A percentile compares a stretch with the other conserved stretches of the same genome.
Conservation (phyloP, 345 rosid species). For the Linum trigynum region DNA sequence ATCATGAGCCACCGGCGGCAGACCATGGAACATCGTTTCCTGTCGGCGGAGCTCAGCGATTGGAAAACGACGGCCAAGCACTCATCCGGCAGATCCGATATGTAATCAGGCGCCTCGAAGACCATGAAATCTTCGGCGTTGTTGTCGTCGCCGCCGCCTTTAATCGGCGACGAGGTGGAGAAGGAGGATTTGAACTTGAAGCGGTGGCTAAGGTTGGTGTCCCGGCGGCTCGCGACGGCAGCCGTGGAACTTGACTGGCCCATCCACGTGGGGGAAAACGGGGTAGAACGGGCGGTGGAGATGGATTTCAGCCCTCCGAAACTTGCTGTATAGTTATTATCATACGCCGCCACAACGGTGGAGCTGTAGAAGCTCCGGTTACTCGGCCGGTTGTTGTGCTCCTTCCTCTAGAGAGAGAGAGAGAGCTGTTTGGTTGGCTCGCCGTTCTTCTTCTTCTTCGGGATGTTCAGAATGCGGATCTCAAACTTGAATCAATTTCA, state of each 20-base stretch:
- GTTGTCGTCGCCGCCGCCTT: neutral
- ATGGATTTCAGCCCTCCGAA: constrained; percentile 5
- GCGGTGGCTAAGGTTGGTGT: neutral
- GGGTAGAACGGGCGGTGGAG: too few relatives aligned
- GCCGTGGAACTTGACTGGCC: neutral
- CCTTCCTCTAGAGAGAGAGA: too few relatives aligned
- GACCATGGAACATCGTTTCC: constrained; percentile 65
- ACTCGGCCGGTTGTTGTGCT: neutral
- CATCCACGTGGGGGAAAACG: neutral
- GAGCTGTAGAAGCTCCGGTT: neutral
- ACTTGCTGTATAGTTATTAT: neutral
- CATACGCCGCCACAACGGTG: constrained; percentile 2
- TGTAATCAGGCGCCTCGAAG: neutral
- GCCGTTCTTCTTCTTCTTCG: constrained; percentile 3
- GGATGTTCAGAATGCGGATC: constrained; percentile 23
- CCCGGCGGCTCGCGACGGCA: neutral
- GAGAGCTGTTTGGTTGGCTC: neutral
- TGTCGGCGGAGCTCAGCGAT: constrained; percentile 52
- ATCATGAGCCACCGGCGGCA: constrained; percentile 71
- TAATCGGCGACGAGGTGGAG: neutral
- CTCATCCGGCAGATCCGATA: constrained; percentile 37
- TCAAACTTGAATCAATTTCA: constrained; percentile 32
- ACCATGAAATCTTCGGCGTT: neutral
- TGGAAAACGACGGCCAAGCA: constrained; percentile 73
- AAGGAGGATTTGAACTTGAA: neutral